These are phyloP conservation scores for Vanrija sp. DNA, from an alignment of 1,284 basidiomycete species.

Conservation along the genomic window DNA sequence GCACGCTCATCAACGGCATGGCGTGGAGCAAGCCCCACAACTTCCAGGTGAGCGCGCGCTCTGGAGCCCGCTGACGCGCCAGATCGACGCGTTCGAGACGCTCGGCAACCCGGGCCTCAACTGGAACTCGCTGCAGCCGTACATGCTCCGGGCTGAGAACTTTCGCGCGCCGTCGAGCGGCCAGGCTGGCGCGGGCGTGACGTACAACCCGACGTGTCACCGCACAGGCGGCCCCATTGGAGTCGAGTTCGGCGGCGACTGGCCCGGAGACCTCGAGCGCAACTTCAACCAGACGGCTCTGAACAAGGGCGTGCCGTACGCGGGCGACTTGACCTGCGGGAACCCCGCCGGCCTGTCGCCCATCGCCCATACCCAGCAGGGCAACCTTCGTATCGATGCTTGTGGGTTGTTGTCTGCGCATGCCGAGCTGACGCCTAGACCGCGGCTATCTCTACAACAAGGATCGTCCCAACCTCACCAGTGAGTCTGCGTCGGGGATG, in stretches of 20 bases:
- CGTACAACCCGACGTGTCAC: conserved; percentile 24
- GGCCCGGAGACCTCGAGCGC: conserved; percentile 24
- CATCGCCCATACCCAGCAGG: conserved; percentile 28
- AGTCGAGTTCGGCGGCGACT: conserved; percentile 15
- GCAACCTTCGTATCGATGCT: conserved; percentile 29
- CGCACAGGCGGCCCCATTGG: conserved; percentile 24
- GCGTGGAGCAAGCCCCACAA: conserved; percentile 42
- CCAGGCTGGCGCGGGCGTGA: conserved; percentile 25
- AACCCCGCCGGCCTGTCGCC: conserved; percentile 31
- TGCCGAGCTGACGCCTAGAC: conserved; percentile 10
- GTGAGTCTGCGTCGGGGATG: conserved; percentile 2
- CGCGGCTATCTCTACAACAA: conserved; percentile 33
- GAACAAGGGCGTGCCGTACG: conserved; percentile 29
- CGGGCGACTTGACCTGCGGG: conserved; percentile 35
- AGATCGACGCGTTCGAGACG: conserved; percentile 35
- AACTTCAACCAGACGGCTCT: conserved; percentile 26
- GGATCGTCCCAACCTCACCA: conserved; percentile 32
- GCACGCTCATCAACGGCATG: conserved; percentile 46
- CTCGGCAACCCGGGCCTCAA: conserved; percentile 40
- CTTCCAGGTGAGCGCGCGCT: conserved; percentile 20
- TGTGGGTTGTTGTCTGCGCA: conserved; percentile 19
- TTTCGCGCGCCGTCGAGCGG: conserved; percentile 21
- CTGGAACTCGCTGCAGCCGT: conserved; percentile 31
- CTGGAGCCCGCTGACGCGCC: not conserved
- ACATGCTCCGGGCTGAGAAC: conserved; percentile 34